A percentile compares a stretch with the other conserved stretches of the same genome.
Conservation (phyloP, 495 filamentous ascomycete genomes). For the Penicillium simplicissimum region DNA sequence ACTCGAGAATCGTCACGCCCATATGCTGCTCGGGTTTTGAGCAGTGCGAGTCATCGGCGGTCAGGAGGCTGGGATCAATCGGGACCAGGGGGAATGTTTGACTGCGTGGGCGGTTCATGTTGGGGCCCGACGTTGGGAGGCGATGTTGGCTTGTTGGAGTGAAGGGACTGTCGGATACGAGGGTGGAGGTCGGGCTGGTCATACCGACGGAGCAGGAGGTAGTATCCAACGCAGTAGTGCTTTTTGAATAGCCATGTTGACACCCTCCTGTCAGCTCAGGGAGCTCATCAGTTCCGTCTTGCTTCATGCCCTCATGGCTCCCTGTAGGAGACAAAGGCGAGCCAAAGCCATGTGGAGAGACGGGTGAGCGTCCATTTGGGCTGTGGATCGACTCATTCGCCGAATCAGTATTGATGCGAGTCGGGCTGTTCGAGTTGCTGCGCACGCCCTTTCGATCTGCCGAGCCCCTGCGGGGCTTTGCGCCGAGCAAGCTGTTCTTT, state of each 20-base stretch:
- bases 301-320: constrained; percentile 65
- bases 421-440: constrained; percentile 50
- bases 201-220: constrained; percentile 63
- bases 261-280: constrained; percentile 53
- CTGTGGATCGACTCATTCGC: constrained; percentile 62
- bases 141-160: constrained; percentile 65
- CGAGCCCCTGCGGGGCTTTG: constrained; percentile 70
- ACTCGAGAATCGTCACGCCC: constrained; percentile 63
- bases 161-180: constrained; percentile 75
- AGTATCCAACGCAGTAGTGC: constrained; percentile 58
- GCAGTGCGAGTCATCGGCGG: constrained; percentile 61
- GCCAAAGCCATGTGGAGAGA: constrained; percentile 61
- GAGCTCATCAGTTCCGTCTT: constrained; percentile 49
- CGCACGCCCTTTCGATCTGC: constrained; percentile 38
- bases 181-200: constrained; percentile 82
- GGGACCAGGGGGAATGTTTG: constrained; percentile 82
- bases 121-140: constrained; percentile 53
- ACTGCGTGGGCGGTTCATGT: constrained; percentile 75
- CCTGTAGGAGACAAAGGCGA: constrained; percentile 67
- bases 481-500: constrained; percentile 75
- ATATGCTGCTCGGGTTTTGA: constrained; percentile 52
- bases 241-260: constrained; percentile 60
- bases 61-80: constrained; percentile 70
- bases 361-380: constrained; percentile 68
- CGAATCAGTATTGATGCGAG: constrained; percentile 48